Base-by-base conservation (phyloP, 805 yeast genomes). In the Kazachstania psychrophila region DNA sequence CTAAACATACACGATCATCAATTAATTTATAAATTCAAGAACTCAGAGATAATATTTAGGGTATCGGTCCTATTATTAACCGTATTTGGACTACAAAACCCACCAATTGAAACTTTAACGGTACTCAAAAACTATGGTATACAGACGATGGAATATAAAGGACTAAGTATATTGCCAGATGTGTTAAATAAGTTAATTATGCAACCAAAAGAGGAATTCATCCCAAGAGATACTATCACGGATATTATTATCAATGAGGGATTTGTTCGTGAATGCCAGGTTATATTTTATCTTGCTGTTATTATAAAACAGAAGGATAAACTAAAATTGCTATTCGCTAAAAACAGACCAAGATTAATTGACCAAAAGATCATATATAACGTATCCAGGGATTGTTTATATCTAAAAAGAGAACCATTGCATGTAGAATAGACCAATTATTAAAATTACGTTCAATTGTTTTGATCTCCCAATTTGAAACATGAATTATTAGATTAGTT, bases 161-260 rank as follows among this genome's bases (percentile, higher is more conserved):
- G 62, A 5, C 31, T 45, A 4, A 40, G 47, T n/a, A 13, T 56
- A 13, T 39, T 55, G 6, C 57, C 62, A 3, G 29, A 27, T 2
- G 5, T n/a, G 1, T 20, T 43, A 28, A 52, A 54, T 30, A 15
- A 35, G 3, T 26, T 28, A 4, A 31, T 45, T 20, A 38, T 49
- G 5, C 32, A 25, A n/a, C 20, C 13, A 14, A 32, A 38, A 16
- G 32, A 35, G 12, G 40, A 60, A 19, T 79, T 83, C 52, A 67
- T 79, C 9, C 79, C 87, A 0, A 58, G 66, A 26, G 71, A 69
- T 31, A 64, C 64, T 31, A 67, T 83, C 35, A 68, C 72, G 4
- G 89, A 82, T 53, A 55, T 83, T 9, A 72, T 80, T 0, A 76
- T 84, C 18, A 81, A 81, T 51, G 94, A 84, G 55, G 88, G 83